These are phyloP conservation scores for Ceratopteris richardii DNA, from an alignment of 75 land plant genomes.

Conservation along the genomic window DNA sequence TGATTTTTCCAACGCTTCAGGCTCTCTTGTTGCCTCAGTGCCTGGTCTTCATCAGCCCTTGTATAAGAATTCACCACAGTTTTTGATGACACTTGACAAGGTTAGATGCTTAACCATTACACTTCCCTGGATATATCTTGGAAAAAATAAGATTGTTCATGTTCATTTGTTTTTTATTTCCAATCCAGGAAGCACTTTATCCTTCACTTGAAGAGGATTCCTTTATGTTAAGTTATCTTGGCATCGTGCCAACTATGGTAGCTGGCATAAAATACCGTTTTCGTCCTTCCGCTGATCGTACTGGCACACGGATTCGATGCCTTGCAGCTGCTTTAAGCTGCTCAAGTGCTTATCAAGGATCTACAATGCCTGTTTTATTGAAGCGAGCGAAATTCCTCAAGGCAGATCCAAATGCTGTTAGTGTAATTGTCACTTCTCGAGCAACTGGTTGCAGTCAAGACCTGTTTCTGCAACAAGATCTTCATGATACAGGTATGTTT, in stretches of 20 bases:
- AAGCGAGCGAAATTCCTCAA: constrained; percentile 42
- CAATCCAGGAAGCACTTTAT: neutral
- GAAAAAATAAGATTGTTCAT: too few species aligned
- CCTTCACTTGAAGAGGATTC: neutral
- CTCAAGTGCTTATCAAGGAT: constrained; percentile 22
- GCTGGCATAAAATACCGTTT: constrained; percentile 64
- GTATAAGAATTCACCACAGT: constrained; percentile 6
- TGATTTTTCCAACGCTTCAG: constrained; percentile 49
- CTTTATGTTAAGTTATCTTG: constrained; percentile 27
- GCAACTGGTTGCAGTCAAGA: constrained; percentile 3
- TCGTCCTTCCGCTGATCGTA: constrained; percentile 34
- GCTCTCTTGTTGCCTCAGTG: constrained; percentile 55
- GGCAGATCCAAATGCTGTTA: constrained; percentile 80
- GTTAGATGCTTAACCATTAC: too few species aligned
- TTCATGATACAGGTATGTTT: neutral
- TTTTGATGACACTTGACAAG: constrained; percentile 2
- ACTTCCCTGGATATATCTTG: too few species aligned
- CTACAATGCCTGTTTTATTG: constrained; percentile 45
- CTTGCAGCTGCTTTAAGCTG: constrained; percentile 46
- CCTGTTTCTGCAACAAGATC: constrained; percentile 7
- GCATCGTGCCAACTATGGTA: constrained; percentile 52
- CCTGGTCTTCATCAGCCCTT: constrained; percentile 50
- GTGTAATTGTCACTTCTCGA: constrained; percentile 30
- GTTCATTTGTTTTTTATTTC: too few species aligned
- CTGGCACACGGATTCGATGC: constrained; percentile 41